Evolutionary conservation across 2,329 filamentous ascomycete species (phyloP).

Genomic region (Colletotrichum sp.): DNA sequence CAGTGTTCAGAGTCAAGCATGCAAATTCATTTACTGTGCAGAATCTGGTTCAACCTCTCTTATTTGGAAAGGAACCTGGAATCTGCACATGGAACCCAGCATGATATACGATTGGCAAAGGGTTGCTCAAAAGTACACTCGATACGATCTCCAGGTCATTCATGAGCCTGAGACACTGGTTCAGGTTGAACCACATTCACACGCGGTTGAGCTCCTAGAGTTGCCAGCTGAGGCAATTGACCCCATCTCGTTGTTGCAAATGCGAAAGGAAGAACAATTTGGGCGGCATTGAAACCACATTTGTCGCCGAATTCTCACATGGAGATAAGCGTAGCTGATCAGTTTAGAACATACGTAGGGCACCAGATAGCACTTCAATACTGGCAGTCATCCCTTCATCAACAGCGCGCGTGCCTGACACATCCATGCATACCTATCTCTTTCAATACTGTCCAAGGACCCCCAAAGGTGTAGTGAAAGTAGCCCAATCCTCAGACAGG

Average conservation of each 20-base stretch:
- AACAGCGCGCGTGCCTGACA: too few relatives aligned
- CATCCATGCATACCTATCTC: neutral
- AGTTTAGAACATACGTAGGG: neutral
- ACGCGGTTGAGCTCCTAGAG: neutral
- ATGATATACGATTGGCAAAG: neutral
- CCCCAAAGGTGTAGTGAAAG: conserved; percentile 38
- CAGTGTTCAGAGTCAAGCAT: conserved; percentile 30
- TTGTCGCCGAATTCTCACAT: neutral
- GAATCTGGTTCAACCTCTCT: neutral
- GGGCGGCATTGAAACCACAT: neutral
- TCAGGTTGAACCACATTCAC: neutral
- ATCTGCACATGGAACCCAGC: neutral
- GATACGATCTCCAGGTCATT: neutral
- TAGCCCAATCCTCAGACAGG: conserved; percentile 9
- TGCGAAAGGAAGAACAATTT: neutral
- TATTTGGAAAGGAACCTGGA: neutral
- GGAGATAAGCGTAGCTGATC: neutral
- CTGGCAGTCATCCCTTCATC: neutral
- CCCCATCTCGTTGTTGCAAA: neutral
- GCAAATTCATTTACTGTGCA: conserved; percentile 36
- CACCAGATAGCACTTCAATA: neutral
- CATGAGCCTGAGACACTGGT: neutral
- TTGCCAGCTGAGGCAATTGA: neutral
- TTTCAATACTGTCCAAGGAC: conserved; percentile 24
- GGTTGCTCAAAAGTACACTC: neutral